A percentile compares a stretch with the other conserved stretches of the same genome.
phyloP scores from a whole-genome alignment of 148 eudicot genomes.

The Camellia granthamiana region DNA sequence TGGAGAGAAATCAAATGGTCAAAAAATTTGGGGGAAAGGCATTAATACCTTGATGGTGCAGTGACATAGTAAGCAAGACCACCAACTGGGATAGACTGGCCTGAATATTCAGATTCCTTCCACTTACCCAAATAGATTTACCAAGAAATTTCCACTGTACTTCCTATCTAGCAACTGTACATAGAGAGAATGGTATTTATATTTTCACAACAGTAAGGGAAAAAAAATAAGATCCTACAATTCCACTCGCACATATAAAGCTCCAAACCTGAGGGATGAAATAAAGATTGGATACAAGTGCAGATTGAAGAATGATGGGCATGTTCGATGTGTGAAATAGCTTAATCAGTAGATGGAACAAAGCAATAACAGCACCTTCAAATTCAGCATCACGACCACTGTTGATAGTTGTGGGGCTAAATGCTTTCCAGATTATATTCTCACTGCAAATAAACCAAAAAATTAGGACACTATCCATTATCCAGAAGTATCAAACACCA shows the following conservation, averaged over 20 bases:
- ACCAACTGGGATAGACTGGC: slow-evolving; percentile 83
- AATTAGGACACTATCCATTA: background rate
- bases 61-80: slow-evolving; percentile 90
- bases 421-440: slow-evolving; percentile 86
- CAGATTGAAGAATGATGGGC: slow-evolving; percentile 93
- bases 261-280: slow-evolving; percentile 72
- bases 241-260: background rate
- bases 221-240: background rate
- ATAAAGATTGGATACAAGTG: slow-evolving; percentile 85
- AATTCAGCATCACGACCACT: slow-evolving; percentile 88
- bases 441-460: slow-evolving; percentile 49
- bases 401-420: slow-evolving; percentile 82
- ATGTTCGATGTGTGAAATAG: slow-evolving; percentile 92
- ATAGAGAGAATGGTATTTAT: background rate
- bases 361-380: slow-evolving; percentile 87
- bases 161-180: slow-evolving; percentile 61
- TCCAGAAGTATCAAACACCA: background rate
- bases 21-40: background rate
- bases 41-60: slow-evolving; percentile 71
- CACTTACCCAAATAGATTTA: slow-evolving; percentile 70
- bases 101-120: slow-evolving; percentile 81
- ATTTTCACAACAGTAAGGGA: background rate
- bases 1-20: background rate
- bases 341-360: slow-evolving; percentile 80
- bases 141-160: slow-evolving; percentile 68